Conservation (phyloP, 2,329 filamentous ascomycete species). For the Cladorrhinum sp. region DNA sequence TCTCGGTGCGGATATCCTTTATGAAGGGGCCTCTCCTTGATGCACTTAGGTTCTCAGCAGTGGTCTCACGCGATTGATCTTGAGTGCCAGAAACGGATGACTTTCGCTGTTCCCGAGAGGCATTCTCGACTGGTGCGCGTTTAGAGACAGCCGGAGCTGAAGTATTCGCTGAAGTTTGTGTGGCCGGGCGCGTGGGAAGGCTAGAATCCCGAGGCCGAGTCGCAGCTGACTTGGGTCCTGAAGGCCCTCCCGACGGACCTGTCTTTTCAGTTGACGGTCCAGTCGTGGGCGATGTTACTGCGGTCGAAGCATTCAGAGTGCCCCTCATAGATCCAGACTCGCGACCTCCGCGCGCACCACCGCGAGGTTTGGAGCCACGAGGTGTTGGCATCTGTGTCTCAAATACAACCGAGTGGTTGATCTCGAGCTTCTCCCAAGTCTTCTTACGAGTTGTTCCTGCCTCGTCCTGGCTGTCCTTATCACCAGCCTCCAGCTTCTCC, state of each 20-base stretch:
- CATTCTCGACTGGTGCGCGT: slow-evolving; percentile 43
- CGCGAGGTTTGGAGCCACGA: slow-evolving; percentile 49
- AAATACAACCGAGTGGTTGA: slow-evolving; percentile 82
- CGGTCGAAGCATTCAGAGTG: slow-evolving; percentile 24
- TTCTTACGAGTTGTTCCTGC: slow-evolving; percentile 55
- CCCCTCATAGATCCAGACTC: slow-evolving; percentile 33
- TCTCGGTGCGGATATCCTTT: slow-evolving; percentile 25
- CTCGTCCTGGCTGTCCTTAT: slow-evolving; percentile 62
- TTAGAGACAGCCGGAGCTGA: slow-evolving; percentile 40
- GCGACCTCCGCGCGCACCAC: slow-evolving; percentile 45
- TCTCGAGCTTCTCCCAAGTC: slow-evolving; percentile 68
- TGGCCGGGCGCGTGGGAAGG: slow-evolving; percentile 35
- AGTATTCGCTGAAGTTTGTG: slow-evolving; percentile 37
- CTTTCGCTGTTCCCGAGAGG: slow-evolving; percentile 48
- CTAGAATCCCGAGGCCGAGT: slow-evolving; percentile 38
- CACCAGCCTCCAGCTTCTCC: slow-evolving; percentile 60
- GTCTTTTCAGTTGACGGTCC: slow-evolving; percentile 37
- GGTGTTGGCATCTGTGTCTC: slow-evolving; percentile 69
- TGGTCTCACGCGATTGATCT: slow-evolving; percentile 43
- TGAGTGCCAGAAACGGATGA: slow-evolving; percentile 30
- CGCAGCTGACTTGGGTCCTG: slow-evolving; percentile 30
- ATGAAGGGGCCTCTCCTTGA: slow-evolving; percentile 22
- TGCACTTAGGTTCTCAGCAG: slow-evolving; percentile 32
- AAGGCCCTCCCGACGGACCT: slow-evolving; percentile 27
- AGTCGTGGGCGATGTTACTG: slow-evolving; percentile 14